Base-by-base conservation (phyloP, 2,329 filamentous ascomycete species). In the Stemphylium lycopersici region DNA sequence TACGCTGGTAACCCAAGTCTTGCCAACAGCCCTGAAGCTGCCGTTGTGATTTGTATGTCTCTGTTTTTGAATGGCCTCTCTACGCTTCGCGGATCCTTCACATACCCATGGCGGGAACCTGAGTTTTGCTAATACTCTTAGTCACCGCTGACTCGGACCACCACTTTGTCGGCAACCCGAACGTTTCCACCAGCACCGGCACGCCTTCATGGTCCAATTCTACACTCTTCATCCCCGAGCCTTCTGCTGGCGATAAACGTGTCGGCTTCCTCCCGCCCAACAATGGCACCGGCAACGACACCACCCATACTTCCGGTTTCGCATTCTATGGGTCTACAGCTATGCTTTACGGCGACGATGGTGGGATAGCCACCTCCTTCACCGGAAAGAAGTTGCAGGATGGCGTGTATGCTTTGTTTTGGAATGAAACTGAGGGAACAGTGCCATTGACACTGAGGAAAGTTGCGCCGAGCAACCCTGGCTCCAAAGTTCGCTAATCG, bases 281-380 rank as follows among this genome's bases (percentile, higher is more conserved):
- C 16, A 8, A 48, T 13, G 45, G 26, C 13, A 31, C 34, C 6
- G 45, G 45, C 34, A 48, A 48, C 12, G 12, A 6, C 12, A 48
- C 45, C 1, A 33, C 22, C 4, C 22, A 20, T 1, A 48, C 45
- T 1, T 48, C 45, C 15, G 45, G 45, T 4, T 48, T 40, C 26
- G 26, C 36, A 4, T 48, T 48, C 18, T 48, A 48, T 24, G 36
- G 45, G 3, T 48, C 45, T 10, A 48, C 45, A 10, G 45, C 26
- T 3, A 48, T 48, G 34, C 36, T 39, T 2, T n/a, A 29, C 16
- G 15, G 24, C 12, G 24, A 20, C 8, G 36, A 48, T 15, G 36
- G 45, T 12, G n/a, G 24, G 2, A n/a, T 40, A 11, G 15, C 24
- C 2, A 48, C 34, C 2, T 13, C 36, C 7, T 48, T 48, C 26